Percentiles rank a stretch among this genome's conserved stretches.
phyloP scores from a whole-genome alignment of 495 filamentous ascomycete species.

The Oidiodendron maius region DNA sequence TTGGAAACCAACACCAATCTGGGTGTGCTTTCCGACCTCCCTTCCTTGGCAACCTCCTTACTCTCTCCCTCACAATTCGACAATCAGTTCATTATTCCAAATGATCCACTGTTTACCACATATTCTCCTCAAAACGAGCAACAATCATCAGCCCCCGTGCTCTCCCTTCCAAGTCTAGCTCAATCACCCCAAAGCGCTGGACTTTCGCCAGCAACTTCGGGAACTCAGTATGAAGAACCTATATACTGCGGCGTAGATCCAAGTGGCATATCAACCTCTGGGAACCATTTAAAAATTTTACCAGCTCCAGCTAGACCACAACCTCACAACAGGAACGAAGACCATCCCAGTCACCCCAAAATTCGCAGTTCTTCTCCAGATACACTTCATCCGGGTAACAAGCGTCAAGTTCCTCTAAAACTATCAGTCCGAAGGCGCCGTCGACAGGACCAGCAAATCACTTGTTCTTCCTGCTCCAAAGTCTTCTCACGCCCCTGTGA shows the following conservation, averaged over 20 bases:
- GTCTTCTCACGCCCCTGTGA: conserved; percentile 7
- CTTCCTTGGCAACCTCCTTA: conserved; percentile 3
- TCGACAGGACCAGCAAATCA: not conserved
- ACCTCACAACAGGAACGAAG: not conserved
- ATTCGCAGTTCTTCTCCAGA: not conserved
- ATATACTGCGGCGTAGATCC: not conserved
- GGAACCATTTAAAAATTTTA: not conserved
- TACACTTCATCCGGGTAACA: no score
- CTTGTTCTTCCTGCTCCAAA: conserved; percentile 2
- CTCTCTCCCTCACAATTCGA: not conserved
- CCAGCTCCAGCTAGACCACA: not conserved
- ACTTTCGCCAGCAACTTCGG: not conserved
- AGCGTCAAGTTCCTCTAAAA: no score
- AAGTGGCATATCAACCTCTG: not conserved
- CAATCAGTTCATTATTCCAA: not conserved
- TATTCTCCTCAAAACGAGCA: not conserved
- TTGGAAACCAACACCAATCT: conserved; percentile 6
- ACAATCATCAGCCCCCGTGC: not conserved
- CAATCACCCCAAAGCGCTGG: not conserved
- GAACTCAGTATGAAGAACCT: not conserved
- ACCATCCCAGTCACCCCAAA: not conserved
- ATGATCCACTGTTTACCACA: not conserved
- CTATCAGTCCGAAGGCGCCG: not conserved
- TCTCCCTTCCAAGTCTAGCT: no score
- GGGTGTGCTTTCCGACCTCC: not conserved